Percentiles rank a stretch among this genome's conserved stretches.
phyloP scores from a whole-genome alignment of 225 moss, liverwort and hornwort species.

The Sphagnum tenellum region DNA sequence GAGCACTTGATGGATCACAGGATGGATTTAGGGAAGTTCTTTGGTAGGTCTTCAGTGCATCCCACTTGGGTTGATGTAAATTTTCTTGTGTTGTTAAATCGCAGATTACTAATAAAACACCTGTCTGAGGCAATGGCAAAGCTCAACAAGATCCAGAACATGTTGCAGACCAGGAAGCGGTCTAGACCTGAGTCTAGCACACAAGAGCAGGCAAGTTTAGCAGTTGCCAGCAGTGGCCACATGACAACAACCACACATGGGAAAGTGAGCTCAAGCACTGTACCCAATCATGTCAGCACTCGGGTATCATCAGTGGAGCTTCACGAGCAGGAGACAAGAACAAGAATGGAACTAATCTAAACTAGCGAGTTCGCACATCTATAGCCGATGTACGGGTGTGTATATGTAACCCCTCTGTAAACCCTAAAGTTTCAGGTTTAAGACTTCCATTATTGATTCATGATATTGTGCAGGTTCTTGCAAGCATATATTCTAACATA shows the following conservation, averaged over 20 bases:
- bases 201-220: conserved; percentile 29
- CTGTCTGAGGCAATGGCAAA: conserved; percentile 48
- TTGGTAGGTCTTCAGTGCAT: conserved; percentile 9
- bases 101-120: conserved; percentile 34
- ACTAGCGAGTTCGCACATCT: conserved; percentile 90
- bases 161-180: conserved; percentile 53
- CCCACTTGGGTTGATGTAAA: background rate
- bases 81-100: background rate
- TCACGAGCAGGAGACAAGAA: conserved; percentile 54
- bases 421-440: background rate
- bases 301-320: conserved; percentile 17
- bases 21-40: conserved; percentile 1
- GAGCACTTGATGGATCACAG: background rate
- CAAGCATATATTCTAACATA: background rate
- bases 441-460: background rate
- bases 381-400: conserved; percentile 86
- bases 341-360: conserved; percentile 49
- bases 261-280: conserved; percentile 56
- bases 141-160: conserved; percentile 50
- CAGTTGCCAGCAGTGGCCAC: conserved; percentile 41
- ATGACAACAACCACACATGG: conserved; percentile 60
- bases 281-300: conserved; percentile 34
- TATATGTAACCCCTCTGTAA: background rate
- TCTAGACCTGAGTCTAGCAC: conserved; percentile 54
- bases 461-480: background rate